These are phyloP conservation scores for Acanthamoeba triangularis DNA, from an alignment of 208 protist genomes.

Conservation along the genomic window DNA sequence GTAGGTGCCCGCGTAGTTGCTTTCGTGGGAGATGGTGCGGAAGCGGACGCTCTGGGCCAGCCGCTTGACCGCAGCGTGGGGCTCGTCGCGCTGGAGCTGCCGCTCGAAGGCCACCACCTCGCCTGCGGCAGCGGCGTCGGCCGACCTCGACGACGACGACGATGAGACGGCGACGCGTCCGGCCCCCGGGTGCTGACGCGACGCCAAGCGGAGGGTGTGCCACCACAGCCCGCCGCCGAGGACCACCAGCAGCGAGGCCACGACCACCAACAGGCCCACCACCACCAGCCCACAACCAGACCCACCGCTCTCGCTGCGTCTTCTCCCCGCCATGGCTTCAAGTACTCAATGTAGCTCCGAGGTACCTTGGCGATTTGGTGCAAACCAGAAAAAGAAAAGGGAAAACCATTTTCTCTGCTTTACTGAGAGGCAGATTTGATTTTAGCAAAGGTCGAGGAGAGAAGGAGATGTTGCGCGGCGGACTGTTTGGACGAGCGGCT, in stretches of 20 bases:
- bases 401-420: no score
- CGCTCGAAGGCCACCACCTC: neutral
- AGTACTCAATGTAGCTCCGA: no score
- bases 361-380: no score
- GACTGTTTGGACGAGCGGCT: conserved; percentile 11
- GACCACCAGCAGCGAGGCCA: no score
- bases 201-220: neutral
- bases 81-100: neutral
- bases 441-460: no score
- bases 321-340: no score
- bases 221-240: neutral
- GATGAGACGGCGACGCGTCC: neutral
- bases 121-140: neutral
- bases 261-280: no score
- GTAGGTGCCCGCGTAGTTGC: neutral
- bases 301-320: no score
- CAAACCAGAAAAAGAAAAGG: no score
- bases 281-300: no score
- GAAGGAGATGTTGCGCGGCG: conserved; percentile 37
- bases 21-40: conserved; percentile 9
- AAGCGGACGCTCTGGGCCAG: conserved; percentile 11
- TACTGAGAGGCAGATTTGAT: no score
- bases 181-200: neutral
- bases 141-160: no score
- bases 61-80: neutral